Evolutionary conservation across 1,284 basidiomycete genomes (phyloP).

Genomic region (Stygiomarasmius scandens): DNA sequence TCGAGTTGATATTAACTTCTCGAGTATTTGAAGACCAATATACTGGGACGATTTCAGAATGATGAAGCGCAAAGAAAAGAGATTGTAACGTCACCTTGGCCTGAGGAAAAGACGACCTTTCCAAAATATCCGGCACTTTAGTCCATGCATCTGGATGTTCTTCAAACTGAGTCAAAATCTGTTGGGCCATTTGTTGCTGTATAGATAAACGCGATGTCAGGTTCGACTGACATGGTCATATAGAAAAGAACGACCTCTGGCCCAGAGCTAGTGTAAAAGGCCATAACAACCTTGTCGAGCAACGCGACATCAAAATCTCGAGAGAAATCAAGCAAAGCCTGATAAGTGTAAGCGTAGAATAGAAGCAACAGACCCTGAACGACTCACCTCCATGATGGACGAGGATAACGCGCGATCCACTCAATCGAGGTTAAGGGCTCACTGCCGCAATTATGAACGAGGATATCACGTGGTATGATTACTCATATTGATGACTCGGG

Average conservation of each 20-base stretch:
- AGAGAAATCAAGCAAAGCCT: constrained; percentile 88
- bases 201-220: constrained; percentile 26
- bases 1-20: constrained; percentile 91
- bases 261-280: constrained; percentile 81
- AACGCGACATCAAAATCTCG: constrained; percentile 83
- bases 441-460: background rate
- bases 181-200: constrained; percentile 91
- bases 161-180: constrained; percentile 93
- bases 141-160: constrained; percentile 99
- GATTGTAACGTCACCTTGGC: constrained; percentile 72
- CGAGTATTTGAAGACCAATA: constrained; percentile 92
- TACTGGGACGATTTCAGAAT: constrained; percentile 56
- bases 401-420: constrained; percentile 20
- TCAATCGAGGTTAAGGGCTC: constrained; percentile 3
- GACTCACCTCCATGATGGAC: constrained; percentile 45
- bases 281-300: constrained; percentile 84
- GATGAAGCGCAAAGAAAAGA: constrained; percentile 1
- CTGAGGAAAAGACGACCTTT: constrained; percentile 84
- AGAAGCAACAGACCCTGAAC: constrained; percentile 13
- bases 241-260: constrained; percentile 58
- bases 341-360: constrained; percentile 21
- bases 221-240: constrained; percentile 7
- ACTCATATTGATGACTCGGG: constrained; percentile 2
- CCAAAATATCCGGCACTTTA: constrained; percentile 92
- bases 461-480: background rate